These are phyloP conservation scores for Scleroderma citrinum DNA, from an alignment of 768 basidiomycete species.

Conservation along the genomic window DNA sequence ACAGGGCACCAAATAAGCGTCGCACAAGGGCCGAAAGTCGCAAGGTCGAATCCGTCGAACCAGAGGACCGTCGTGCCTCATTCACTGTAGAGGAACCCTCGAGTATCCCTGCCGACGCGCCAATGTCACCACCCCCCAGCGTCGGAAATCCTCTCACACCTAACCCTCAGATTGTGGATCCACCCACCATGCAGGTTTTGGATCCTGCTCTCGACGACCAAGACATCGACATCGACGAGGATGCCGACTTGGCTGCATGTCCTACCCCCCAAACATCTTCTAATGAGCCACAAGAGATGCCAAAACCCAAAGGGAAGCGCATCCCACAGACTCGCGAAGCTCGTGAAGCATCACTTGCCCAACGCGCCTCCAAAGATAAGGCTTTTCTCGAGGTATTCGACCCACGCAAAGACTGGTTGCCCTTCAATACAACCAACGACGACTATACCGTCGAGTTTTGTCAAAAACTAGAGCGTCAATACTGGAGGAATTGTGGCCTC, in stretches of 20 bases:
- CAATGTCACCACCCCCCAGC: conserved; percentile 27
- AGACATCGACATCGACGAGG: conserved; percentile 12
- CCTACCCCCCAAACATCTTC: conserved; percentile 8
- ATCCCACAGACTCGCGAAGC: conserved; percentile 34
- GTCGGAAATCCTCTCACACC: conserved; percentile 18
- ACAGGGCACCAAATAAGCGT: conserved; percentile 33
- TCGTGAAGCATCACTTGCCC: conserved; percentile 44
- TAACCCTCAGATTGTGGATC: conserved; percentile 5
- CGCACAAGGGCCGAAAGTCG: conserved; percentile 37
- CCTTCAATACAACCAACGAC: conserved; percentile 56
- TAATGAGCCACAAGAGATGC: conserved; percentile 30
- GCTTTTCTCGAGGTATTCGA: conserved; percentile 68
- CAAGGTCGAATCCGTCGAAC: conserved; percentile 40
- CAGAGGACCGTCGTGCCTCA: conserved; percentile 28
- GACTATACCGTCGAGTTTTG: conserved; percentile 92
- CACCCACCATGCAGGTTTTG: not conserved
- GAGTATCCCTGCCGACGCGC: conserved; percentile 3
- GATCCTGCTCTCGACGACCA: conserved; percentile 2
- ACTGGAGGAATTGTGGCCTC: conserved; percentile 87
- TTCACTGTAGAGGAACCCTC: conserved; percentile 31
- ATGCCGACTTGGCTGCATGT: conserved; percentile 3
- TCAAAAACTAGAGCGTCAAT: conserved; percentile 78
- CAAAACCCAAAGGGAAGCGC: conserved; percentile 39
- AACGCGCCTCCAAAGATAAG: conserved; percentile 37
- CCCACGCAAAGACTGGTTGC: conserved; percentile 73